Conservation (phyloP, 352 stramenopile species). For the Pythium chondricola region DNA sequence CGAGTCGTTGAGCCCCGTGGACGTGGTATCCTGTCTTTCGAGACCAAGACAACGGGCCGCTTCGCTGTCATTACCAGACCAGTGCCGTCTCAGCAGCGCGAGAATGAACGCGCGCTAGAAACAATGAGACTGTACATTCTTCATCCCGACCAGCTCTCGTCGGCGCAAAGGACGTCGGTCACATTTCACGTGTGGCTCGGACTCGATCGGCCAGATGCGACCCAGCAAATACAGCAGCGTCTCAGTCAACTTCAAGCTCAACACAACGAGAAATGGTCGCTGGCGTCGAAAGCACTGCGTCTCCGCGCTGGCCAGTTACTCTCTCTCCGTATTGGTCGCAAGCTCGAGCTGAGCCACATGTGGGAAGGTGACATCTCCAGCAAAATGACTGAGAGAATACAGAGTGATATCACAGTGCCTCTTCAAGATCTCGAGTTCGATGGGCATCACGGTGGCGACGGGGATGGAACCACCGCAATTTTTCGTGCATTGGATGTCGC, state of each 20-base stretch:
- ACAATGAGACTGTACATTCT: slow-evolving; percentile 8
- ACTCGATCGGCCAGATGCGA: neutral
- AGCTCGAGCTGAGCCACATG: slow-evolving; percentile 6
- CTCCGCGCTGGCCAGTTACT: slow-evolving; percentile 5
- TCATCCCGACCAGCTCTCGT: slow-evolving; percentile 9
- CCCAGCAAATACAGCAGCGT: neutral
- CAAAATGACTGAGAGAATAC: no score
- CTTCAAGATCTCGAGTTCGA: slow-evolving; percentile 4
- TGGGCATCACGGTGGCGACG: neutral
- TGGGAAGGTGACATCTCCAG: slow-evolving; percentile 6
- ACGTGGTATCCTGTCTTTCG: slow-evolving; percentile 11
- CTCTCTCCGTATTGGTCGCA: slow-evolving; percentile 3
- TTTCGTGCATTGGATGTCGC: slow-evolving; percentile 13
- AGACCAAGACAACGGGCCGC: slow-evolving; percentile 10
- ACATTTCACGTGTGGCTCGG: slow-evolving; percentile 8
- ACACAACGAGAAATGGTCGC: neutral
- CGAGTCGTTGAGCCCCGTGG: neutral
- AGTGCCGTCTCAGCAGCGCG: slow-evolving; percentile 4
- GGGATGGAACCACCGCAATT: neutral
- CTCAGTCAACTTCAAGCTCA: neutral
- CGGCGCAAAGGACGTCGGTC: neutral
- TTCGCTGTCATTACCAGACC: slow-evolving; percentile 16
- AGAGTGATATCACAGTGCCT: neutral
- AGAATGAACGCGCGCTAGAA: slow-evolving; percentile 13
- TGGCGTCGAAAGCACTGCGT: neutral